These are phyloP conservation scores for Orbilia quercus DNA, from an alignment of 2,329 filamentous ascomycete species.

Conservation along the genomic window DNA sequence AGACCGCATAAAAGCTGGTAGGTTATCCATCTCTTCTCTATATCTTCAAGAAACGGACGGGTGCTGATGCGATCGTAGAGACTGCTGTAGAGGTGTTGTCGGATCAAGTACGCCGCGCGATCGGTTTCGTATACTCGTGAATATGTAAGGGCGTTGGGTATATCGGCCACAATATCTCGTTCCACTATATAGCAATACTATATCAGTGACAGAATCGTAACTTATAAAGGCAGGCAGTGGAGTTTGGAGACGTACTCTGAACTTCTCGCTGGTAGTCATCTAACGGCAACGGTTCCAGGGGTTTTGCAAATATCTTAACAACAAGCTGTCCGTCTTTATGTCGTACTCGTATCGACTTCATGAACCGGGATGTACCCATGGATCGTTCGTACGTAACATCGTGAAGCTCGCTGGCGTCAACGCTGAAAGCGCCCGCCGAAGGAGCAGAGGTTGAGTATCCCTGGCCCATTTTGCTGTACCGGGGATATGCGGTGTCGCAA, in stretches of 20 bases:
- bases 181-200: constrained; percentile 71
- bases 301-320: constrained; percentile 94
- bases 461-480: constrained; percentile 78
- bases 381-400: constrained; percentile 93
- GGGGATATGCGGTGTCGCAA: constrained; percentile 58
- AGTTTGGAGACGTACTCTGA: constrained; percentile 69
- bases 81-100: constrained; percentile 95
- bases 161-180: constrained; percentile 78
- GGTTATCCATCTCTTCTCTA: constrained; percentile 98
- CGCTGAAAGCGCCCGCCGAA: constrained; percentile 74
- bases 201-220: constrained; percentile 53
- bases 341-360: constrained; percentile 93
- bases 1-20: constrained; percentile 94
- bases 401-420: constrained; percentile 90
- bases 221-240: background rate
- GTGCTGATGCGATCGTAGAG: constrained; percentile 97
- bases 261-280: constrained; percentile 81
- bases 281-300: constrained; percentile 77
- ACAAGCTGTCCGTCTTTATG: constrained; percentile 91
- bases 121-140: constrained; percentile 91
- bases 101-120: constrained; percentile 89
- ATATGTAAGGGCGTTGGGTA: constrained; percentile 91
- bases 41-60: constrained; percentile 92
- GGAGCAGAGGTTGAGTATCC: constrained; percentile 78
- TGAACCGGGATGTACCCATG: constrained; percentile 89